Percentiles rank a stretch among this genome's conserved stretches.
Evolutionary conservation across 2,329 filamentous ascomycete genomes (phyloP).

Genomic region (Aureobasidium sp.): DNA sequence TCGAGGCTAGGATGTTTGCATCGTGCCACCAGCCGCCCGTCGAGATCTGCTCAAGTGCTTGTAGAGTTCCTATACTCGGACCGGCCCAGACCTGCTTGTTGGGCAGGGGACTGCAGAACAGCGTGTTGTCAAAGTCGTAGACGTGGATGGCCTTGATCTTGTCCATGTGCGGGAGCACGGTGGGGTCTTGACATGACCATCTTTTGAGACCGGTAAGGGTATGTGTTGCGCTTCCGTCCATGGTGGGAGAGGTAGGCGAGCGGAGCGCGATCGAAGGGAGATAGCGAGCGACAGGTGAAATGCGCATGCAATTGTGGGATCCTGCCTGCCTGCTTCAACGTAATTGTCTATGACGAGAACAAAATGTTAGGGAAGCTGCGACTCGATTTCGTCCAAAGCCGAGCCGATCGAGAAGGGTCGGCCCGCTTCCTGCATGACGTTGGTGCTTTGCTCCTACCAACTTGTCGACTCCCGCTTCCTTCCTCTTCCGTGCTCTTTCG

Average conservation of each 20-base stretch:
- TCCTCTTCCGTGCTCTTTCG: neutral
- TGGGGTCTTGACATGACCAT: constrained; percentile 68
- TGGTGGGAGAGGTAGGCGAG: neutral
- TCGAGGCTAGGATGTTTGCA: constrained; percentile 72
- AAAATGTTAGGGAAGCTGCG: constrained; percentile 12
- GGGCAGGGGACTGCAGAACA: constrained; percentile 85
- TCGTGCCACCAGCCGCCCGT: constrained; percentile 98
- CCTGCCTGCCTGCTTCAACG: too few species aligned
- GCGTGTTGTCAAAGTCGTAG: constrained; percentile 97
- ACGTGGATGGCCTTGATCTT: constrained; percentile 76
- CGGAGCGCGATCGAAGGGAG: neutral
- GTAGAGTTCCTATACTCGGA: constrained; percentile 66
- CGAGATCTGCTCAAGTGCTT: constrained; percentile 65
- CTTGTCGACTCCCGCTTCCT: neutral
- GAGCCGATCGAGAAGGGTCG: neutral
- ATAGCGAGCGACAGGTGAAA: neutral
- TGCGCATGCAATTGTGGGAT: neutral
- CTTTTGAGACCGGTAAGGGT: constrained; percentile 71
- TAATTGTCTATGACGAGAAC: constrained; percentile 9
- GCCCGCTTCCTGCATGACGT: constrained; percentile 10
- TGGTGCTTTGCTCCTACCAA: neutral
- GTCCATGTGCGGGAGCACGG: constrained; percentile 60
- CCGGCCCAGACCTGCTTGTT: constrained; percentile 83
- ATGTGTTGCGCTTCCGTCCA: constrained; percentile 17
- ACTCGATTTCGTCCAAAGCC: neutral